phyloP scores from a whole-genome alignment of 2,329 filamentous ascomycete genomes.

The Xylaria sp. region DNA sequence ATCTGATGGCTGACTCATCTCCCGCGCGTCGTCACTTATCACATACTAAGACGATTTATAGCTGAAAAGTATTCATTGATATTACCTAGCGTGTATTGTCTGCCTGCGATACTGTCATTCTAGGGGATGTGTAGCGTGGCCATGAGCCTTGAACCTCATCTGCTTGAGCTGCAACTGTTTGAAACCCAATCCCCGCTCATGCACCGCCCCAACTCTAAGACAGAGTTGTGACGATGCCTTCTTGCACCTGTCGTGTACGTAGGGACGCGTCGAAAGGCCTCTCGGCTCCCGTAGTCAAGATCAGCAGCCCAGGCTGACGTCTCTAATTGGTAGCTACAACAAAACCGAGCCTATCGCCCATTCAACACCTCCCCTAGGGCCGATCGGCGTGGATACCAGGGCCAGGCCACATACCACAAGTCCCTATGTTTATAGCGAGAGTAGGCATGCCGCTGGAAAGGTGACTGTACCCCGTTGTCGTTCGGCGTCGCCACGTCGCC shows the following conservation, averaged over 20 bases:
- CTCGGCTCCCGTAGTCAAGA: background rate
- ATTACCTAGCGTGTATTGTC: conserved; percentile 48
- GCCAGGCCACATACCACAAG: background rate
- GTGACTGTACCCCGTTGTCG: background rate
- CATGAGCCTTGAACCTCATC: conserved; percentile 13
- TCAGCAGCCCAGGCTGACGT: background rate
- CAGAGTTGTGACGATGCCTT: conserved; percentile 13
- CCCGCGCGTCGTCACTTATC: background rate
- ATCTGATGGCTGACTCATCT: conserved; percentile 1
- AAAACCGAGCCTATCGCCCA: background rate
- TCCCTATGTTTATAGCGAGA: background rate
- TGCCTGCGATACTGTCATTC: conserved; percentile 39
- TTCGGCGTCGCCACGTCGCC: background rate
- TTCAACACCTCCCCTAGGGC: background rate
- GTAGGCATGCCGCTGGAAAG: conserved; percentile 7
- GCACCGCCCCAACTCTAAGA: conserved; percentile 2
- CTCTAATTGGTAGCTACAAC: conserved; percentile 2
- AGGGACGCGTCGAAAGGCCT: background rate
- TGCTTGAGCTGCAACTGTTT: conserved; percentile 20
- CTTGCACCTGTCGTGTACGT: background rate
- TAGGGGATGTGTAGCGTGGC: conserved; percentile 12
- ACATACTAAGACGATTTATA: background rate
- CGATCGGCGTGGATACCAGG: background rate
- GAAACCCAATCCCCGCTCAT: background rate
- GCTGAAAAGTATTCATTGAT: conserved; percentile 42